These are phyloP conservation scores for Avena atlantica DNA, from an alignment of 176 grass and related monocot species.

Conservation along the genomic window DNA sequence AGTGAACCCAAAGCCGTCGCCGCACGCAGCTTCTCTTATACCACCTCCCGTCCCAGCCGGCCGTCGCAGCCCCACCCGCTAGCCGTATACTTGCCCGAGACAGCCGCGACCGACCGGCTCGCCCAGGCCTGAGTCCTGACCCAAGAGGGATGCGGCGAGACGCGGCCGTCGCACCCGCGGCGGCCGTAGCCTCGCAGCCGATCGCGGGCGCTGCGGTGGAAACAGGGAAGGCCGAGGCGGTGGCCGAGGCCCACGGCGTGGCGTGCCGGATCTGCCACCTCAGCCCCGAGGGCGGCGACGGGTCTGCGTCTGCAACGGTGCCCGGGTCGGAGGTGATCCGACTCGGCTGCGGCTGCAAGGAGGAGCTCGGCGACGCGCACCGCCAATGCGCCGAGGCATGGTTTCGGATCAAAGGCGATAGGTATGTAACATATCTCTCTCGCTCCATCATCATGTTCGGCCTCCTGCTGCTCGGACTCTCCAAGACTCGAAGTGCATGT, in stretches of 20 bases:
- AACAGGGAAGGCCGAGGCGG: background rate
- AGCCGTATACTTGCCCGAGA: constrained; percentile 7
- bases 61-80: background rate
- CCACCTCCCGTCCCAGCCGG: background rate
- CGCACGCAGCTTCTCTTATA: background rate
- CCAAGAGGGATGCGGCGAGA: constrained; percentile 41
- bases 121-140: constrained; percentile 26
- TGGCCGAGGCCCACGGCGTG: background rate
- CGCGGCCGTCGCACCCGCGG: constrained; percentile 42
- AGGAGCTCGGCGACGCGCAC: constrained; percentile 65
- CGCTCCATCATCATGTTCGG: background rate
- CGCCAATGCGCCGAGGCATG: constrained; percentile 78
- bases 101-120: background rate
- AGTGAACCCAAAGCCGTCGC: background rate
- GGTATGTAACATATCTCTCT: constrained; percentile 52
- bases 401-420: constrained; percentile 78
- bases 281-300: constrained; percentile 23
- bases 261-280: constrained; percentile 85
- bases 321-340: constrained; percentile 56
- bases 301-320: background rate
- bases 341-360: constrained; percentile 75
- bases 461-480: background rate
- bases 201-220: background rate
- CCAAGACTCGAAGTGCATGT: background rate
- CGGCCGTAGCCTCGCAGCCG: constrained; percentile 33